Evolutionary conservation across 2,329 filamentous ascomycete species (phyloP).

Genomic region (Stachybotrys echinatus): DNA sequence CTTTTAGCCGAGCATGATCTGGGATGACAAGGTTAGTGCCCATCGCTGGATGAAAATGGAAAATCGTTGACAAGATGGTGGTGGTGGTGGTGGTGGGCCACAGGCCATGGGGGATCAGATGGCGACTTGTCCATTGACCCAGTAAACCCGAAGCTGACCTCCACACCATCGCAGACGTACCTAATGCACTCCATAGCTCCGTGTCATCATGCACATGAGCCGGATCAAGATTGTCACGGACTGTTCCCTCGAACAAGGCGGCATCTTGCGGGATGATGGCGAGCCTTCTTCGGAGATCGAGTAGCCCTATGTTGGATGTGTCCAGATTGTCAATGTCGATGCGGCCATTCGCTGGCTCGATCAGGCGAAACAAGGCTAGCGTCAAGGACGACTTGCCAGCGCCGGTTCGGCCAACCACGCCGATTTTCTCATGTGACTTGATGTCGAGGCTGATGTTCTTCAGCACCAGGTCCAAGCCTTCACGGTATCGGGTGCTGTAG

Average conservation of each 20-base stretch:
- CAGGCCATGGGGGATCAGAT: too few relatives aligned
- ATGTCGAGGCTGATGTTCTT: conserved; percentile 91
- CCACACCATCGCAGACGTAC: conserved; percentile 46
- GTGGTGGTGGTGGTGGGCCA: too few relatives aligned
- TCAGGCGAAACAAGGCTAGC: conserved; percentile 88
- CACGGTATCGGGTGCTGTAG: conserved; percentile 89
- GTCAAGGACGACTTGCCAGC: conserved; percentile 95
- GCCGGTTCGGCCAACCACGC: conserved; percentile 91
- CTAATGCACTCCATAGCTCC: conserved; percentile 91
- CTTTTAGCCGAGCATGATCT: conserved; percentile 92
- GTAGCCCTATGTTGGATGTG: conserved; percentile 81
- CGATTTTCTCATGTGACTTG: conserved; percentile 96
- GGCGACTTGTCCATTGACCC: too few relatives aligned
- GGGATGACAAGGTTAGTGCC: conserved; percentile 8
- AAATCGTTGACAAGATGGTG: too few relatives aligned
- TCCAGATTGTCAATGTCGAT: conserved; percentile 88
- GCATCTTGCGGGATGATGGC: conserved; percentile 98
- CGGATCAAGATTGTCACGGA: conserved; percentile 93
- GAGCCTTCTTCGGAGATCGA: conserved; percentile 82
- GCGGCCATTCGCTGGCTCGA: conserved; percentile 76
- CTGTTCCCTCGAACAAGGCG: conserved; percentile 86
- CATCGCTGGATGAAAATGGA: neutral
- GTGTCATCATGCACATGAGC: conserved; percentile 94
- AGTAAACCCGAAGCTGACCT: neutral
- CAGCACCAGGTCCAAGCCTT: conserved; percentile 83